Evolutionary conservation across 1,284 basidiomycete genomes (phyloP).

Genomic region (Papiliotrema nemorosa): DNA sequence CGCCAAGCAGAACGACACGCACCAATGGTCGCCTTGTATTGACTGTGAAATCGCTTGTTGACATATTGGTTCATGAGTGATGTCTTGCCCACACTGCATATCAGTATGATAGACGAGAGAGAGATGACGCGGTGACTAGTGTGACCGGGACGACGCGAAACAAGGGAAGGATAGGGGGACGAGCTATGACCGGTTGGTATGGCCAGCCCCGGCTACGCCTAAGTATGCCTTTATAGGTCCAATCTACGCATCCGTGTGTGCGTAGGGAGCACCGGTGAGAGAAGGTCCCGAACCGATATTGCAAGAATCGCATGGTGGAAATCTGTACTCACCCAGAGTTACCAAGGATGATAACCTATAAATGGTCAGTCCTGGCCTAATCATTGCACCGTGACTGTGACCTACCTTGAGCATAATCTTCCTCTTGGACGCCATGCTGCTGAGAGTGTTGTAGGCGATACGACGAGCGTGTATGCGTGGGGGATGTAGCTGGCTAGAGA

Average conservation of each 20-base stretch:
- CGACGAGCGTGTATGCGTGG: neutral
- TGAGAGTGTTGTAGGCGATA: neutral
- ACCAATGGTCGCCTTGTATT: slow-evolving; percentile 98
- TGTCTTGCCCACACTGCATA: slow-evolving; percentile 92
- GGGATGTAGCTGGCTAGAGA: neutral
- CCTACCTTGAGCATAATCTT: slow-evolving; percentile 89
- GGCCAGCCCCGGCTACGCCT: too few relatives aligned
- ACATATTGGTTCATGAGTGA: slow-evolving; percentile 99
- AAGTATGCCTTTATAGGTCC: too few relatives aligned
- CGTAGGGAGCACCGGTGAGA: too few relatives aligned
- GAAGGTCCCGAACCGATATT: too few relatives aligned
- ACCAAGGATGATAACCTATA: slow-evolving; percentile 95
- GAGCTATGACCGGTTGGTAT: neutral
- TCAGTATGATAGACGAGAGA: neutral
- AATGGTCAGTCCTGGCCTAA: neutral
- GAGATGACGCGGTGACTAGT: too few relatives aligned
- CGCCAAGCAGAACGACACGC: too few relatives aligned
- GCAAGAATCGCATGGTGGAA: too few relatives aligned
- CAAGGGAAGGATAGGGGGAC: neutral
- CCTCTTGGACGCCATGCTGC: slow-evolving; percentile 56
- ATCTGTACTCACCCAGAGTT: slow-evolving; percentile 95
- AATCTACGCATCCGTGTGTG: too few relatives aligned
- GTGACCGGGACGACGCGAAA: neutral
- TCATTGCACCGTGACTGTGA: slow-evolving; percentile 2
- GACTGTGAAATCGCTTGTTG: slow-evolving; percentile 99